Conservation (phyloP, 768 basidiomycete genomes). For the Mycena maculata region DNA sequence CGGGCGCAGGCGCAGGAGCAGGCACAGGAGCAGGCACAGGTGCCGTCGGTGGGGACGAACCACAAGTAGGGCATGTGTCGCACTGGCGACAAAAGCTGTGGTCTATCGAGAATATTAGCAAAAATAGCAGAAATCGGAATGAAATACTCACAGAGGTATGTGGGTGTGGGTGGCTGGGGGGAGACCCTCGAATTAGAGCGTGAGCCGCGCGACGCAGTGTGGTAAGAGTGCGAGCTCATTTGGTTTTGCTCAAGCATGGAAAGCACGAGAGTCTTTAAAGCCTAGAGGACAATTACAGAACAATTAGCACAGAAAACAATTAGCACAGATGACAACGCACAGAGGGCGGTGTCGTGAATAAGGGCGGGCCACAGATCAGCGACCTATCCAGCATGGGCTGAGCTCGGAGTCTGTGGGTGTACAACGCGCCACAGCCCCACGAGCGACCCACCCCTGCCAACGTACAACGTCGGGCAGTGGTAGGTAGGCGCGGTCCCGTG, state of each 20-base stretch:
- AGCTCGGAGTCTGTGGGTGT: conserved; percentile 12
- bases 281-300: conserved; percentile 14
- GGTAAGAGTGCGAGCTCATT: conserved; percentile 23
- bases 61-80: conserved; percentile 23
- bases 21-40: neutral
- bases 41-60: conserved; percentile 1
- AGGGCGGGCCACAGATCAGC: conserved; percentile 1
- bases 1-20: neutral
- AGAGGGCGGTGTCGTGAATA: conserved; percentile 7
- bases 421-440: conserved; percentile 18
- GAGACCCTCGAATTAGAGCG: neutral
- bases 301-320: conserved; percentile 14
- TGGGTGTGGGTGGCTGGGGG: conserved; percentile 5
- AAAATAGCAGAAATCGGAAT: neutral
- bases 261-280: conserved; percentile 2
- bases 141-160: conserved; percentile 9
- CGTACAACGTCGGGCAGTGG: conserved; percentile 23
- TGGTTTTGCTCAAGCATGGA: neutral
- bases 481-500: neutral
- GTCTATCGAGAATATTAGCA: conserved; percentile 11
- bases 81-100: conserved; percentile 6
- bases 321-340: conserved; percentile 10
- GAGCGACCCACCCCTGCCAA: conserved; percentile 4
- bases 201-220: conserved; percentile 22
- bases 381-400: neutral